A percentile compares a stretch with the other conserved stretches of the same genome.
Conservation (phyloP, 2,329 filamentous ascomycete genomes). For the Colletotrichum euphorbiae region DNA sequence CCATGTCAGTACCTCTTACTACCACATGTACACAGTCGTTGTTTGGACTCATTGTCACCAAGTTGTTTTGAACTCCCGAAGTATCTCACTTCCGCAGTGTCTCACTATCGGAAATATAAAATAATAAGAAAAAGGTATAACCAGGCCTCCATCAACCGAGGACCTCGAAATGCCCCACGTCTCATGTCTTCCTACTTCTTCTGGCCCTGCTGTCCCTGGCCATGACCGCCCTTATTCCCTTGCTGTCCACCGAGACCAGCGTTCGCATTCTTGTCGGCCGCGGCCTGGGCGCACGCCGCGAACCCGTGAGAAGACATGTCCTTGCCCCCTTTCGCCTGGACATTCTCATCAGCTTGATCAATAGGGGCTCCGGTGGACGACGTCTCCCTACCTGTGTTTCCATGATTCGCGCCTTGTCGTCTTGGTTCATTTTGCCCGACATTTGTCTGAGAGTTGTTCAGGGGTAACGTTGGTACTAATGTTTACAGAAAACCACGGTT, state of each 20-base stretch:
- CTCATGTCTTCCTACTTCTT: constrained; percentile 10
- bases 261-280: constrained; percentile 16
- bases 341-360: not conserved
- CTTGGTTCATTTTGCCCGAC: constrained; percentile 13
- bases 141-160: not conserved
- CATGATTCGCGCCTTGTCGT: constrained; percentile 9
- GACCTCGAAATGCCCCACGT: not conserved
- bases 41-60: too few relatives aligned
- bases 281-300: constrained; percentile 7
- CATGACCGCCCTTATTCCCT: not conserved
- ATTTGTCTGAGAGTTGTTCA: not conserved
- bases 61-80: too few relatives aligned
- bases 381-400: not conserved
- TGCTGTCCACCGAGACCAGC: constrained; percentile 10
- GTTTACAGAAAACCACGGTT: not conserved
- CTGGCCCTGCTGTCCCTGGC: constrained; percentile 16
- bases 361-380: too few relatives aligned
- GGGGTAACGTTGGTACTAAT: not conserved
- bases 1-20: too few relatives aligned
- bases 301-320: constrained; percentile 16
- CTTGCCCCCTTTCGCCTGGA: not conserved
- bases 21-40: too few relatives aligned
- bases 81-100: too few relatives aligned
- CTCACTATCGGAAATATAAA: too few relatives aligned
- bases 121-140: too few relatives aligned